These are phyloP conservation scores for Earliella scabrosa DNA, from an alignment of 1,284 basidiomycete genomes.

Conservation along the genomic window DNA sequence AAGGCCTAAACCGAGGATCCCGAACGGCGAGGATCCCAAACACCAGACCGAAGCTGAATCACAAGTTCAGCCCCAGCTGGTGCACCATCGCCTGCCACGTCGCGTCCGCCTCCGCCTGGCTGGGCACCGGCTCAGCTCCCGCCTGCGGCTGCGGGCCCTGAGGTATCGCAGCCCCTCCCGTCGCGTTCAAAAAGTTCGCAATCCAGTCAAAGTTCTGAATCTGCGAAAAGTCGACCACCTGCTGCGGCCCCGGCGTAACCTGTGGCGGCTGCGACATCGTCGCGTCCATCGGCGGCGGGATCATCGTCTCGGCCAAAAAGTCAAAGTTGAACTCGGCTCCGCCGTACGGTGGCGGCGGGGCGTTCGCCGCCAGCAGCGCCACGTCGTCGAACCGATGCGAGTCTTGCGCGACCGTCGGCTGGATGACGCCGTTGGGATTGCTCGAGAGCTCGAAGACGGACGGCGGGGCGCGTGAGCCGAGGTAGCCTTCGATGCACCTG, in stretches of 20 bases:
- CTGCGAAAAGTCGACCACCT: conserved; percentile 5
- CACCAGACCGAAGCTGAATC: not conserved
- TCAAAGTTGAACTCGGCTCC: not conserved
- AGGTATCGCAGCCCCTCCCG: not conserved
- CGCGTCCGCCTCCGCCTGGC: conserved; percentile 45
- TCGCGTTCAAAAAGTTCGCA: conserved; percentile 3
- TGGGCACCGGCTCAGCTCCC: conserved; percentile 29
- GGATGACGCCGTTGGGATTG: conserved; percentile 32
- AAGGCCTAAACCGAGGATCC: not conserved
- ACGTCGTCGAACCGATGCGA: conserved; percentile 38
- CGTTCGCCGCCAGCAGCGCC: not conserved
- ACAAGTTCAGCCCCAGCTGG: conserved; percentile 50
- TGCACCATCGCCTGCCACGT: conserved; percentile 70
- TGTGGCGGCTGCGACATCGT: not conserved
- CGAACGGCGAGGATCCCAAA: not conserved
- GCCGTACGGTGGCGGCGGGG: not conserved
- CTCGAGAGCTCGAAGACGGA: conserved; percentile 13
- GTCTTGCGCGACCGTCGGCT: conserved; percentile 45
- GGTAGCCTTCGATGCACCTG: not conserved
- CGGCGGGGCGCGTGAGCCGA: not conserved
- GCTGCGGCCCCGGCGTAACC: not conserved
- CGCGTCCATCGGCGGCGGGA: not conserved
- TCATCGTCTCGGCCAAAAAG: not conserved
- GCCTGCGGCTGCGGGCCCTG: conserved; percentile 17
- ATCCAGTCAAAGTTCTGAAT: conserved; percentile 18